Evolutionary conservation across 768 basidiomycete species (phyloP).

Genomic region (Serendipita sp.): DNA sequence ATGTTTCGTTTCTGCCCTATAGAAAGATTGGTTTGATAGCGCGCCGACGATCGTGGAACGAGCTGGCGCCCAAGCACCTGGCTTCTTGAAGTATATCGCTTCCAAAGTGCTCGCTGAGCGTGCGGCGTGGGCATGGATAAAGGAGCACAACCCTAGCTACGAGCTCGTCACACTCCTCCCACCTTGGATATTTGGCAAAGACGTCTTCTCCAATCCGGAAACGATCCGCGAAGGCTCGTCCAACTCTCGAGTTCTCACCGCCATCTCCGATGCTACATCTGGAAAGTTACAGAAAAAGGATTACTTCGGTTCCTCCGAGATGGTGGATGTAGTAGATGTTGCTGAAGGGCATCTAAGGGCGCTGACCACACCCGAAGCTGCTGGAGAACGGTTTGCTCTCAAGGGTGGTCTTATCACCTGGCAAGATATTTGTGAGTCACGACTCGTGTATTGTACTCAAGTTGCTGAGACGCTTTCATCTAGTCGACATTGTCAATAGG

Average conservation of each 20-base stretch:
- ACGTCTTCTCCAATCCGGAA: background rate
- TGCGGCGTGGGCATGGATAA: background rate
- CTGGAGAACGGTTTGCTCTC: slow-evolving; percentile 40
- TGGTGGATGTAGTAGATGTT: slow-evolving; percentile 35
- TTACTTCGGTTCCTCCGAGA: background rate
- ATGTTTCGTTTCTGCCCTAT: background rate
- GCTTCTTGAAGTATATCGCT: background rate
- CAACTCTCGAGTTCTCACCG: background rate
- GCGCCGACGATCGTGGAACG: background rate
- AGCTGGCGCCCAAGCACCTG: background rate
- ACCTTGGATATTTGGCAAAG: background rate
- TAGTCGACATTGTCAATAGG: background rate
- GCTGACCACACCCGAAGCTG: slow-evolving; percentile 33
- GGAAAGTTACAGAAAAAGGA: background rate
- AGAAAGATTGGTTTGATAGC: slow-evolving; percentile 8
- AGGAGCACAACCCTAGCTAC: slow-evolving; percentile 6
- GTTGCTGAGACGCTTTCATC: background rate
- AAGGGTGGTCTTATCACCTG: slow-evolving; percentile 18
- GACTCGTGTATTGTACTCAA: background rate
- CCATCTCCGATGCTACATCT: background rate
- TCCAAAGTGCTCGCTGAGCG: slow-evolving; percentile 7
- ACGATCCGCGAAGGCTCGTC: background rate
- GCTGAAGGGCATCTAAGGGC: slow-evolving; percentile 37
- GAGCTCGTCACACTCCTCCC: slow-evolving; percentile 8
- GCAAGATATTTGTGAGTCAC: slow-evolving; percentile 17